phyloP scores from a whole-genome alignment of 2,329 filamentous ascomycete species.

The Apiospora rasikravindrae region DNA sequence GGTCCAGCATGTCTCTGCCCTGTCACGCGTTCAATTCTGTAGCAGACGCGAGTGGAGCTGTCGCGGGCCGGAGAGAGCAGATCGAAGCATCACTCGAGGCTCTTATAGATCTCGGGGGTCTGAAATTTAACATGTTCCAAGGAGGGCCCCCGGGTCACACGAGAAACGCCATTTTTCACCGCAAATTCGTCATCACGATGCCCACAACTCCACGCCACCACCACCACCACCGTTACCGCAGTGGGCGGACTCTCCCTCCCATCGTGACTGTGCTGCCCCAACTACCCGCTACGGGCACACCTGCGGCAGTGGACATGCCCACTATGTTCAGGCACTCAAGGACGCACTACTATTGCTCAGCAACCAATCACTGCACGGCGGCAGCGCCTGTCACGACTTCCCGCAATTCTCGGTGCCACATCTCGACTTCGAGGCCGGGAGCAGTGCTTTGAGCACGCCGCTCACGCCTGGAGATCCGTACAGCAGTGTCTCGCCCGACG shows the following conservation, averaged over 20 bases:
- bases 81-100: not conserved
- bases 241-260: not conserved
- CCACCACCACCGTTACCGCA: not conserved
- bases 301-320: not conserved
- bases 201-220: not conserved
- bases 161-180: not conserved
- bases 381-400: not conserved
- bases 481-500: not conserved
- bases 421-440: not conserved
- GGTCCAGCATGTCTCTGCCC: no score
- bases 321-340: not conserved
- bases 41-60: not conserved
- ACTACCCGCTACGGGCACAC: not conserved
- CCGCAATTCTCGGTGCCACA: not conserved
- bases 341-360: not conserved
- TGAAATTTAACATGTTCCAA: not conserved
- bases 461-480: not conserved
- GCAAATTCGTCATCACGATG: conserved; percentile 4
- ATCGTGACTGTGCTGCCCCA: not conserved
- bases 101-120: not conserved
- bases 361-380: not conserved
- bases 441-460: not conserved
- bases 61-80: not conserved
- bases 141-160: not conserved
- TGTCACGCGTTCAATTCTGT: no score